Evolutionary conservation across 2,329 filamentous ascomycete species (phyloP), one percentile per base, ranked within the genome.

Genomic region (Talaromyces piceae): DNA sequence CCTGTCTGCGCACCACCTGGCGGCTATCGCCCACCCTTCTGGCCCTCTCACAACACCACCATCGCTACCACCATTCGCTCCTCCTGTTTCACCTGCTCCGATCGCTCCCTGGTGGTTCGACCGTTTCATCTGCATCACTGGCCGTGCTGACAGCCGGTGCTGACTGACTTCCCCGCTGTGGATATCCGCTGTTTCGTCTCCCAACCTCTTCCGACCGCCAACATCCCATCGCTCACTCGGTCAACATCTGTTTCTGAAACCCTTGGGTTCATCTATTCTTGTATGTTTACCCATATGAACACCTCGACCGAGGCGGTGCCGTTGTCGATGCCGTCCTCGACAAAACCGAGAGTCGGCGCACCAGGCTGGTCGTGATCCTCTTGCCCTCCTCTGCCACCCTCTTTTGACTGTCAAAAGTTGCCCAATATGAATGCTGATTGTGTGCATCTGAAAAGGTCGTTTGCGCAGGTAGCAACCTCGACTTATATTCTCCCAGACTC

Each of bases 91-190:
- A 44, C 43, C 41, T 28, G 18, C 25, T 37, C 22, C 58, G 52
- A 58, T 65, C 63, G 62, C 68, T 68, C 67, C 67, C 67, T 59
- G 68, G 68, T 59, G 68, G 67, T 70, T 68, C 67, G 61, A 64
- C 64, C 62, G 63, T 63, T 61, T 63, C 59, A 58, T 22, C 12
- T 25, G 20, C 39, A 13, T n/a, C 11, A 22, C 39, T 43, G 39
- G 20, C 12, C 18, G 23, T 48, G 16, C 31, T 48, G 46, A 20
- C 31, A 23, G 16, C 22, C 31, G 23, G 16, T n/a, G 16, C 22
- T 26, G 44, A 46, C 25, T n/a, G n/a, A 46, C 25, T 46, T 16
- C 44, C 44, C 44, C 44, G 39, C 39, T 18, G 51, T 53, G 51
- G 51, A 44, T 50, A 47, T 50, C n/a, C 16, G 5, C 27, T 31